Conservation (phyloP, 2,329 filamentous ascomycete species). For the Trichocomaceae sp. region DNA sequence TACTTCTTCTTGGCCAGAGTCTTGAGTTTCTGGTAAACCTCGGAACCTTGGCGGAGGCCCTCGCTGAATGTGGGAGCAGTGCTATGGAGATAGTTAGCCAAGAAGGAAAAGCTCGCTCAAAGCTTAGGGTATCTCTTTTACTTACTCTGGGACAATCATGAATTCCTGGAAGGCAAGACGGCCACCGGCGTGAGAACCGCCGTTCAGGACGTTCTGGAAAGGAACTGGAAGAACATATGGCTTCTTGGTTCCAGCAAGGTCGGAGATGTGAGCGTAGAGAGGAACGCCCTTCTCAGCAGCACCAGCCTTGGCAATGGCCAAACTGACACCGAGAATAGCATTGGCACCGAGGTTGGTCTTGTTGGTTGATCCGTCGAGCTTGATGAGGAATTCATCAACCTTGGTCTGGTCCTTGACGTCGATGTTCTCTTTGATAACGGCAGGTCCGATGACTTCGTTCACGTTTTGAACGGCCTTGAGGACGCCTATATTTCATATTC, state of each 20-base stretch:
- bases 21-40: constrained; percentile 99
- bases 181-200: constrained; percentile 94
- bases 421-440: constrained; percentile 72
- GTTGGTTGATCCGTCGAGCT: constrained; percentile 77
- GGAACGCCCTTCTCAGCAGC: constrained; percentile 83
- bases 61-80: constrained; percentile 86
- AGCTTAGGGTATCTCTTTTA: constrained; percentile 14
- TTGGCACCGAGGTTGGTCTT: constrained; percentile 86
- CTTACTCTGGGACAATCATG: constrained; percentile 82
- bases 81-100: constrained; percentile 35
- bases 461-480: constrained; percentile 80
- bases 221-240: constrained; percentile 83
- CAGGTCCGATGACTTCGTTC: constrained; percentile 72
- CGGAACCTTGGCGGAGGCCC: constrained; percentile 90
- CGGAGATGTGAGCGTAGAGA: constrained; percentile 80
- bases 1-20: constrained; percentile 97
- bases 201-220: constrained; percentile 92
- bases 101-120: too few species aligned
- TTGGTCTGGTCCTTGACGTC: constrained; percentile 82
- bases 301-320: constrained; percentile 82
- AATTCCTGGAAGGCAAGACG: constrained; percentile 93
- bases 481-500: constrained; percentile 44
- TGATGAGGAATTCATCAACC: constrained; percentile 77
- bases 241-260: constrained; percentile 85
- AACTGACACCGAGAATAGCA: constrained; percentile 75